These are phyloP conservation scores for Schizothecium vesticola DNA, from an alignment of 495 filamentous ascomycete genomes.

Conservation along the genomic window DNA sequence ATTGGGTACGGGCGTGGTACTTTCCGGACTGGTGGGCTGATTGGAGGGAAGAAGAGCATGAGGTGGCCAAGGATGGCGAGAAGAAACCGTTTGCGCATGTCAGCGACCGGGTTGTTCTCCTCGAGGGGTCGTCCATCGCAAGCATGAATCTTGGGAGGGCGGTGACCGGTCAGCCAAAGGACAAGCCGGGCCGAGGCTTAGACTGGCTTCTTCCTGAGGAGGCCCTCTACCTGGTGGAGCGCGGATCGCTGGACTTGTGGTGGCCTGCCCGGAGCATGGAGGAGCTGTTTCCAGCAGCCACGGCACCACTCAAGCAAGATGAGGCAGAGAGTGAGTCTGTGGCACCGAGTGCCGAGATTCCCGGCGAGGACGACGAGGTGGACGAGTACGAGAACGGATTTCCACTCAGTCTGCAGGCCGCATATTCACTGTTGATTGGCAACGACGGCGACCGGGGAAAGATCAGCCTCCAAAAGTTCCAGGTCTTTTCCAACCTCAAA, in stretches of 20 bases:
- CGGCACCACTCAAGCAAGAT: slow-evolving; percentile 8
- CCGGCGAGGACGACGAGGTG: slow-evolving; percentile 20
- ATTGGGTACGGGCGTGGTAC: slow-evolving; percentile 51
- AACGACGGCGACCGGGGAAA: slow-evolving; percentile 54
- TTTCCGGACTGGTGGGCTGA: slow-evolving; percentile 45
- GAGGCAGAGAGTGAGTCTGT: slow-evolving; percentile 24
- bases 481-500: slow-evolving; percentile 78
- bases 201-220: slow-evolving; percentile 91
- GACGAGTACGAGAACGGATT: slow-evolving; percentile 57
- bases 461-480: slow-evolving; percentile 69
- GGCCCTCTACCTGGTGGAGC: slow-evolving; percentile 79
- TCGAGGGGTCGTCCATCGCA: slow-evolving; percentile 40
- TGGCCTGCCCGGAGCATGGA: slow-evolving; percentile 56
- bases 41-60: slow-evolving; percentile 22
- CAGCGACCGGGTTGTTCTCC: slow-evolving; percentile 44
- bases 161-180: slow-evolving; percentile 37
- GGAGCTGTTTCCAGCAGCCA: slow-evolving; percentile 29
- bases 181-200: slow-evolving; percentile 45
- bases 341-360: background rate
- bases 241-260: slow-evolving; percentile 78
- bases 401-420: slow-evolving; percentile 84
- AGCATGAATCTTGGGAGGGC: slow-evolving; percentile 40
- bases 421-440: slow-evolving; percentile 75
- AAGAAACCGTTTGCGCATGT: slow-evolving; percentile 35
- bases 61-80: slow-evolving; percentile 15